A percentile compares a stretch with the other conserved stretches of the same genome.
These are phyloP conservation scores for Tilletia walkeri DNA, from an alignment of 1,284 basidiomycete genomes.

Conservation along the genomic window DNA sequence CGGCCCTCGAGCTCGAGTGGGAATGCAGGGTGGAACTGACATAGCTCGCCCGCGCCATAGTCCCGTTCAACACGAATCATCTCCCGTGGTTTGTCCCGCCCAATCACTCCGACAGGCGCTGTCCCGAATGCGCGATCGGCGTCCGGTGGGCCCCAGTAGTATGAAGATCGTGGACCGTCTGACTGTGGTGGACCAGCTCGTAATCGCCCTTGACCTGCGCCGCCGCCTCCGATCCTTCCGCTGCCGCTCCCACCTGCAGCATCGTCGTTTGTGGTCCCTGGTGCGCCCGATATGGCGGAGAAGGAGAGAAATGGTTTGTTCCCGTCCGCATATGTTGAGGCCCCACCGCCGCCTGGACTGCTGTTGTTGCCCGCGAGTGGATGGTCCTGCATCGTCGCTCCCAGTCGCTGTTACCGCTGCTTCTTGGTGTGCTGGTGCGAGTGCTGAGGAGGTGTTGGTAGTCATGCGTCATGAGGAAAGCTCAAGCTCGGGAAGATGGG, in stretches of 20 bases:
- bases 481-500: too few relatives aligned
- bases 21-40: constrained; percentile 73
- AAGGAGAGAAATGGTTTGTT: constrained; percentile 14
- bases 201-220: not conserved
- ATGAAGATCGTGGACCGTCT: constrained; percentile 21
- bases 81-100: constrained; percentile 78
- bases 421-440: not conserved
- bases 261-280: not conserved
- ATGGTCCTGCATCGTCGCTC: not conserved
- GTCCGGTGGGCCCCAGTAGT: constrained; percentile 41
- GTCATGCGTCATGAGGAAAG: too few relatives aligned
- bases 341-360: not conserved
- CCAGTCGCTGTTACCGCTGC: not conserved
- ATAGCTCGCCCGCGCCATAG: constrained; percentile 74
- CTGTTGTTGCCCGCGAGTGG: not conserved
- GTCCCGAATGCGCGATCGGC: constrained; percentile 69
- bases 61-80: constrained; percentile 75
- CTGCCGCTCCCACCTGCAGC: not conserved
- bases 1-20: constrained; percentile 78
- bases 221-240: not conserved
- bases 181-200: not conserved
- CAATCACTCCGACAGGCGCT: constrained; percentile 72
- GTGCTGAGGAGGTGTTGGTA: not conserved
- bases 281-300: constrained; percentile 5
- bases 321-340: not conserved